These are phyloP conservation scores for Epichloe festucae DNA, from an alignment of 2,329 filamentous ascomycete species.

Conservation along the genomic window DNA sequence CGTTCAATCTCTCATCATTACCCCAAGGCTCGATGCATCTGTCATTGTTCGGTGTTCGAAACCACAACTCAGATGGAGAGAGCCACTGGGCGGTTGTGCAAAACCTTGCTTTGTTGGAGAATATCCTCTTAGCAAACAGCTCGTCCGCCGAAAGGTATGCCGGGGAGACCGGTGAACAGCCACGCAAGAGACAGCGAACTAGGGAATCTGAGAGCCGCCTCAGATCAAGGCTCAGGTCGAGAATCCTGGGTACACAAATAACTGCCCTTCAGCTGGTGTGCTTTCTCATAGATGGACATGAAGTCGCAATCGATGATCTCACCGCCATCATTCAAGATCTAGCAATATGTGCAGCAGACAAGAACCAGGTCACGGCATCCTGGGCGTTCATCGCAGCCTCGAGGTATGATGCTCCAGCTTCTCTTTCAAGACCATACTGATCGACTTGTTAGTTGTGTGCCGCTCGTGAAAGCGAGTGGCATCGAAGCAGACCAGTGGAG, in stretches of 20 bases:
- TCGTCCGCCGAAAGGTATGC: conserved; percentile 11
- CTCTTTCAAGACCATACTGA: conserved; percentile 10
- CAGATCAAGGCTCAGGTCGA: conserved; percentile 32
- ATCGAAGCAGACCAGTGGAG: conserved; percentile 42
- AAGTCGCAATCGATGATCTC: conserved; percentile 37
- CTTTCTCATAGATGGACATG: conserved; percentile 37
- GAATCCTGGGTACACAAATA: conserved; percentile 30
- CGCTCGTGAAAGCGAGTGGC: conserved; percentile 20
- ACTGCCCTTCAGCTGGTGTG: conserved; percentile 45
- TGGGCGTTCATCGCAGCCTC: conserved; percentile 81
- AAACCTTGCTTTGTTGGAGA: conserved; percentile 44
- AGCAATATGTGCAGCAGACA: conserved; percentile 49
- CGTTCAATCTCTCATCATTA: conserved; percentile 36
- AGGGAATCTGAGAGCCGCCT: conserved; percentile 31
- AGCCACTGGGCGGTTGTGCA: conserved; percentile 48
- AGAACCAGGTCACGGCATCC: conserved; percentile 50
- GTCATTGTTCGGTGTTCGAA: conserved; percentile 38
- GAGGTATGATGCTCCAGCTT: conserved; percentile 39
- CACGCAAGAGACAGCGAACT: conserved; percentile 39
- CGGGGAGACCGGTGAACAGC: conserved; percentile 28
- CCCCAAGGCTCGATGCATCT: conserved; percentile 32
- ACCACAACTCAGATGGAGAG: conserved; percentile 41
- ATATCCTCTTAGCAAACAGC: conserved; percentile 24
- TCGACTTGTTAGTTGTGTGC: conserved; percentile 18
- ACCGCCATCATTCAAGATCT: conserved; percentile 45